Conservation (phyloP, 2,329 filamentous ascomycete genomes). For the Colletotrichum sublineola region DNA sequence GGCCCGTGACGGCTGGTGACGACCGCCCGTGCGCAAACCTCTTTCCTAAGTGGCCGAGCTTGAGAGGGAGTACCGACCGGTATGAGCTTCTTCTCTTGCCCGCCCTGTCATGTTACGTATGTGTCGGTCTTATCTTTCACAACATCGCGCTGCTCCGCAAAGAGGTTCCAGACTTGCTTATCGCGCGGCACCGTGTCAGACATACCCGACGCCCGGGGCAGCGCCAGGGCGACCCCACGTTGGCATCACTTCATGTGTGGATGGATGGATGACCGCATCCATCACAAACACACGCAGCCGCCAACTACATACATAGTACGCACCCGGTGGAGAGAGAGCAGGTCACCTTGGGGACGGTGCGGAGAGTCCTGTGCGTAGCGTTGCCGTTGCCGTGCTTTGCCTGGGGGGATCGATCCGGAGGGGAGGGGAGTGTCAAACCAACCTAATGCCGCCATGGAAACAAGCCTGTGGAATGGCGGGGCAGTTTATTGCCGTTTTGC, state of each 20-base stretch:
- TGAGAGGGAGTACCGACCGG: too few species aligned
- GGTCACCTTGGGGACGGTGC: conserved; percentile 18
- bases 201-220: conserved; percentile 15
- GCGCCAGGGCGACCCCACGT: conserved; percentile 37
- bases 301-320: background rate
- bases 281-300: background rate
- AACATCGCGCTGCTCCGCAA: conserved; percentile 29
- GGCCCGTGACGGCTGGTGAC: conserved; percentile 31
- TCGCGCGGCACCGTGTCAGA: conserved; percentile 14
- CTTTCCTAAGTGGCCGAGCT: background rate
- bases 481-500: conserved; percentile 6
- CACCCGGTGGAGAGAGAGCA: conserved; percentile 1
- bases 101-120: background rate
- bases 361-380: conserved; percentile 29
- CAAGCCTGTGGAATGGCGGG: conserved; percentile 30
- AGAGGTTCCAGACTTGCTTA: conserved; percentile 18
- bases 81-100: background rate
- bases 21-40: conserved; percentile 21
- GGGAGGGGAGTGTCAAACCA: conserved; percentile 15
- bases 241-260: conserved; percentile 13
- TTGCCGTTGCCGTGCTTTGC: conserved; percentile 20
- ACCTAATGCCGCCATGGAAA: conserved; percentile 26
- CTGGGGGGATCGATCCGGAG: conserved; percentile 8
- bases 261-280: background rate
- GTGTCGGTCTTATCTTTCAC: background rate